Percentiles rank a stretch among this genome's conserved stretches.
phyloP scores from a whole-genome alignment of 202 grass and related monocot genomes.

The Brachypodium distachyon region DNA sequence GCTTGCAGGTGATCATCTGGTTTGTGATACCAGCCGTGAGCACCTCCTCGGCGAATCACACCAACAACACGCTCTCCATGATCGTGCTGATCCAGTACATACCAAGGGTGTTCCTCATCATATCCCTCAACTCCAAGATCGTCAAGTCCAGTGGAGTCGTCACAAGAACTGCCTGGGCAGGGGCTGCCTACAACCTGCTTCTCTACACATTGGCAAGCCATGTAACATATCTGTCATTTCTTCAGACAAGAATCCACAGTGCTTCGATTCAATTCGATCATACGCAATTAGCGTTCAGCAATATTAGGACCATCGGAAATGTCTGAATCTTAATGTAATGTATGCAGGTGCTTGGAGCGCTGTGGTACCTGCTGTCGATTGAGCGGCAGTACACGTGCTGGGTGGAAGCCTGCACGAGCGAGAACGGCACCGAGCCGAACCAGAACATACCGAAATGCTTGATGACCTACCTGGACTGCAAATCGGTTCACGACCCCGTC shows the following conservation, averaged over 20 bases:
- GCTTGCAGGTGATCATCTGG: conserved; percentile 75
- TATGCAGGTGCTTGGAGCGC: conserved; percentile 63
- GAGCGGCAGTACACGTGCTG: conserved; percentile 90
- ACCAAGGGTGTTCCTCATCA: conserved; percentile 65
- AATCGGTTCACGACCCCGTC: not conserved
- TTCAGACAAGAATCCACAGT: too few relatives aligned
- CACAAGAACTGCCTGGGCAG: conserved; percentile 71
- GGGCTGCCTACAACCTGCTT: conserved; percentile 86
- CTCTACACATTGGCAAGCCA: conserved; percentile 89
- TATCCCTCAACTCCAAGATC: conserved; percentile 67
- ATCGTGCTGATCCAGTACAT: conserved; percentile 90
- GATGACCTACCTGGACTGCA: conserved; percentile 58
- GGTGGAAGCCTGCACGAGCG: conserved; percentile 37
- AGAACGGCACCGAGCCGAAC: conserved; percentile 18
- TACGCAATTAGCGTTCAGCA: not conserved
- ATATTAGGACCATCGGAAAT: not conserved
- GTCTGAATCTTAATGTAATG: not conserved
- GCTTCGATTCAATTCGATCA: not conserved
- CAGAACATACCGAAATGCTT: conserved; percentile 4
- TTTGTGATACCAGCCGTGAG: conserved; percentile 70
- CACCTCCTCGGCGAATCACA: conserved; percentile 52
- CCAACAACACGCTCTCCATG: conserved; percentile 75
- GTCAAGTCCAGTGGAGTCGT: conserved; percentile 76
- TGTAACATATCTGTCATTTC: conserved; percentile 15
- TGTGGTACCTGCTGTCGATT: conserved; percentile 87